A percentile compares a stretch with the other conserved stretches of the same genome.
Conservation (phyloP, 2,329 filamentous ascomycete species). For the Anthostomella pinea region DNA sequence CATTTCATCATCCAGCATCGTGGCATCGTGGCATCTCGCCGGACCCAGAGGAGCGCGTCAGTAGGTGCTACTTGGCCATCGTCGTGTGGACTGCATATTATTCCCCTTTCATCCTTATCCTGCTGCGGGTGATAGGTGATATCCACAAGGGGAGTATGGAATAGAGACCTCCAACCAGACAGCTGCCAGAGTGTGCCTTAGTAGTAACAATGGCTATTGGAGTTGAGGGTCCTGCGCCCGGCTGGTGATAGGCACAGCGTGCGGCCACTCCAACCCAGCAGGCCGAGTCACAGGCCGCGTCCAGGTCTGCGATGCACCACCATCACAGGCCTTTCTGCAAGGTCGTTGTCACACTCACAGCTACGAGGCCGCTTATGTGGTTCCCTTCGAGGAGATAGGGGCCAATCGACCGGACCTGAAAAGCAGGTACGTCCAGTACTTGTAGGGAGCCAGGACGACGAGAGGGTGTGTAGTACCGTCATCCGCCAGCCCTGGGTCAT, state of each 20-base stretch:
- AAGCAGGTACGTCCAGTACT: slow-evolving; percentile 27
- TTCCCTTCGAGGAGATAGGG: slow-evolving; percentile 14
- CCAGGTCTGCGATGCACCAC: slow-evolving; percentile 16
- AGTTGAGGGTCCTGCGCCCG: slow-evolving; percentile 11
- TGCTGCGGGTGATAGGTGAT: slow-evolving; percentile 30
- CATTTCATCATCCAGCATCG: slow-evolving; percentile 17
- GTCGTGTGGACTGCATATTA: slow-evolving; percentile 20
- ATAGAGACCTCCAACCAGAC: slow-evolving; percentile 15
- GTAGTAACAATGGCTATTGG: slow-evolving; percentile 19
- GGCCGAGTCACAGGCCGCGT: slow-evolving; percentile 21
- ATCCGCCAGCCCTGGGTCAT: slow-evolving; percentile 16
- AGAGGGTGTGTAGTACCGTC: slow-evolving; percentile 19
- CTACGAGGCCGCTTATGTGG: slow-evolving; percentile 20
- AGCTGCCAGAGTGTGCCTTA: slow-evolving; percentile 12
- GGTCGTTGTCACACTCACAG: slow-evolving; percentile 25
- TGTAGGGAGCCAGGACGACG: slow-evolving; percentile 9
- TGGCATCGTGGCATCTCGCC: slow-evolving; percentile 18
- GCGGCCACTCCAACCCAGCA: slow-evolving; percentile 22
- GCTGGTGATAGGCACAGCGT: slow-evolving; percentile 25
- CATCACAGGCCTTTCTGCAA: slow-evolving; percentile 18
- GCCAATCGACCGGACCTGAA: slow-evolving; percentile 22
- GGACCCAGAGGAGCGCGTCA: slow-evolving; percentile 15
- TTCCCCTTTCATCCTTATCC: slow-evolving; percentile 26
- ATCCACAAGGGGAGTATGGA: too few species aligned
- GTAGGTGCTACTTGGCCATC: slow-evolving; percentile 21